A percentile compares a stretch with the other conserved stretches of the same genome.
Conservation (phyloP, 2,329 filamentous ascomycete genomes). For the Cytospora piceicola region DNA sequence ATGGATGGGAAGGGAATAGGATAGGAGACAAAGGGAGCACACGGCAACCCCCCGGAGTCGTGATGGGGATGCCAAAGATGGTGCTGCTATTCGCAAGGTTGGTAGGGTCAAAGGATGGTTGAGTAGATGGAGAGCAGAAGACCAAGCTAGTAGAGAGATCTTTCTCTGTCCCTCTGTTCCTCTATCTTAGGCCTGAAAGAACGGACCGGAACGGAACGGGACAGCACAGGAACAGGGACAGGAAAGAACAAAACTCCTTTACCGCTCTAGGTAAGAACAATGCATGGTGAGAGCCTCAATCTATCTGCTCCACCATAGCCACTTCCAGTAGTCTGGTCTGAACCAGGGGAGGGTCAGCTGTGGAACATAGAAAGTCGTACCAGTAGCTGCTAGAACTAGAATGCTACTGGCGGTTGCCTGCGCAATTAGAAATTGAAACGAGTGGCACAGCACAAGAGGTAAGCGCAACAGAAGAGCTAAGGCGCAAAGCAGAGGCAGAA, state of each 20-base stretch:
- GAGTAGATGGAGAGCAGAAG: neutral
- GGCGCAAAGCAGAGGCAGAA: neutral
- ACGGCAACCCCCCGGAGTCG: neutral
- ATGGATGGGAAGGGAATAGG: neutral
- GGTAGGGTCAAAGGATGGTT: neutral
- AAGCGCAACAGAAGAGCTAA: constrained; percentile 1
- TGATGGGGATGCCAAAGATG: neutral
- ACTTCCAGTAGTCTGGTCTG: neutral
- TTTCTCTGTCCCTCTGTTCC: neutral
- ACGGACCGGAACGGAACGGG: neutral
- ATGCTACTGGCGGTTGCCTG: neutral
- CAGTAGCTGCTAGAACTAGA: neutral
- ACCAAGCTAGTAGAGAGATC: neutral
- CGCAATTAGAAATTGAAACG: neutral
- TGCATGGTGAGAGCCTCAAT: neutral
- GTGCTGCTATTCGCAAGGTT: neutral
- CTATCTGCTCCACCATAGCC: neutral
- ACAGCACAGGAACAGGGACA: neutral
- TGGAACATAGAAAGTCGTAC: neutral
- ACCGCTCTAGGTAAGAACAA: neutral
- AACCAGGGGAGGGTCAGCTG: neutral
- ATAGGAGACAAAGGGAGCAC: neutral
- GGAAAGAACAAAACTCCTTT: neutral
- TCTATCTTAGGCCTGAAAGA: neutral
- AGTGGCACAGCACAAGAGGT: neutral